phyloP scores from a whole-genome alignment of 2,329 filamentous ascomycete species.

The Diaporthe aspalathi region DNA sequence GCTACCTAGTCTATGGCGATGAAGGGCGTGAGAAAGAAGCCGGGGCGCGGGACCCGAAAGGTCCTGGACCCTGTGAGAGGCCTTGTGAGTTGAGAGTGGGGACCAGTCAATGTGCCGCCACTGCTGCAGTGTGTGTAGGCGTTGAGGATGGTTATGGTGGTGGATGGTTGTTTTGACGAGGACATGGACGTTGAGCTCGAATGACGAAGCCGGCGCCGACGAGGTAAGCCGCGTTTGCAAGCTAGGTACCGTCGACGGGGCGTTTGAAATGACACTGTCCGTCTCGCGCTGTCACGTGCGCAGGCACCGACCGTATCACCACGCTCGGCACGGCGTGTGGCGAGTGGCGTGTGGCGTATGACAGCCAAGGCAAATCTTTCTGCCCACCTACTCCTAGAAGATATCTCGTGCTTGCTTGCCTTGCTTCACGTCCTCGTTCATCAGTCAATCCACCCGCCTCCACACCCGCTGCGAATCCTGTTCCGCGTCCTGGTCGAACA shows the following conservation, averaged over 20 bases:
- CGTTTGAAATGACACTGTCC: conserved; percentile 9
- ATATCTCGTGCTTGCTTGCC: not conserved
- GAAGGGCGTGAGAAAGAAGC: not conserved
- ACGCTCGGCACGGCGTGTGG: too few species aligned
- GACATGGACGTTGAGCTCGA: not conserved
- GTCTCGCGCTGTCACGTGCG: conserved; percentile 12
- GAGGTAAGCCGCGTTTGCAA: not conserved
- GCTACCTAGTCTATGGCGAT: not conserved
- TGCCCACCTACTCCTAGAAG: too few species aligned
- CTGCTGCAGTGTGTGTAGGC: too few species aligned
- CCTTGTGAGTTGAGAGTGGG: not conserved
- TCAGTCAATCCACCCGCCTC: not conserved
- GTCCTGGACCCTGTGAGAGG: not conserved
- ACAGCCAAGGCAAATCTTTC: too few species aligned
- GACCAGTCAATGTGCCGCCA: not conserved
- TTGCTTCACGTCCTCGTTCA: not conserved
- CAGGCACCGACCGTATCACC: not conserved
- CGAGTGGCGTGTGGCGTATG: too few species aligned
- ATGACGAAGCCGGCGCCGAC: not conserved
- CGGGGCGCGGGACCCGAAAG: not conserved
- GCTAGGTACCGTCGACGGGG: too few species aligned
- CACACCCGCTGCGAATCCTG: not conserved
- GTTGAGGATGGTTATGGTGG: not conserved
- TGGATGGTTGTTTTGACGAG: not conserved
- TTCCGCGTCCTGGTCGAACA: not conserved